These are phyloP conservation scores for Chaetothyriales sp. DNA, from an alignment of 2,329 filamentous ascomycete species.

Conservation along the genomic window DNA sequence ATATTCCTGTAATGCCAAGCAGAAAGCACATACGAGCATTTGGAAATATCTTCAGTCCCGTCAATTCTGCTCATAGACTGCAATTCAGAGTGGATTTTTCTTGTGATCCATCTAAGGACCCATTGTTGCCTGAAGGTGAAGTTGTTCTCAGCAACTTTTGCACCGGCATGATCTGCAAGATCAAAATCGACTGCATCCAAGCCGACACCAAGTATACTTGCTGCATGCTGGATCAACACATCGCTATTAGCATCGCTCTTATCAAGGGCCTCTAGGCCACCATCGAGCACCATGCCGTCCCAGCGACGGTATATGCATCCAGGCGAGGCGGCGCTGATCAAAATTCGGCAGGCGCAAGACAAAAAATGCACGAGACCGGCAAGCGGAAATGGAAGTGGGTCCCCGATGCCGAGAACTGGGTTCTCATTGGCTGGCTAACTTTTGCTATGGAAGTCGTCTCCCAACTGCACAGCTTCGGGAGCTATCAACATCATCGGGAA, in stretches of 20 bases:
- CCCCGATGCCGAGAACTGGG: background rate
- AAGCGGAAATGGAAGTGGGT: background rate
- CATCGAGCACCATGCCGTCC: conserved; percentile 13
- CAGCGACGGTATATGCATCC: background rate
- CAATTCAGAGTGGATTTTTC: conserved; percentile 36
- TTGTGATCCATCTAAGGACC: conserved; percentile 53
- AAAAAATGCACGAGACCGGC: background rate
- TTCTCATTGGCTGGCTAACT: background rate
- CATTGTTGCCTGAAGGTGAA: conserved; percentile 44
- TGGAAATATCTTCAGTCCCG: background rate
- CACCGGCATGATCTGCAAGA: background rate
- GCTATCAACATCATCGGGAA: background rate
- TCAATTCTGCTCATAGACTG: background rate
- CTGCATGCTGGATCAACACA: conserved; percentile 30
- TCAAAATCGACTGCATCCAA: conserved; percentile 9
- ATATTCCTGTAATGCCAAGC: background rate
- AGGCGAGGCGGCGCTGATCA: background rate
- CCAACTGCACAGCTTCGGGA: background rate
- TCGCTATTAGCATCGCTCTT: conserved; percentile 28
- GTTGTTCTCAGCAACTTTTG: conserved; percentile 14
- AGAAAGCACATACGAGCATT: background rate
- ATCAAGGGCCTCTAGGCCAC: conserved; percentile 32
- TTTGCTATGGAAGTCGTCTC: background rate
- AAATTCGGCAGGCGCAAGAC: background rate
- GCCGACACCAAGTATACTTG: conserved; percentile 30